A percentile compares a stretch with the other conserved stretches of the same genome.
These are phyloP conservation scores for Aspergillus haitiensis DNA, from an alignment of 495 filamentous ascomycete genomes.

Conservation along the genomic window DNA sequence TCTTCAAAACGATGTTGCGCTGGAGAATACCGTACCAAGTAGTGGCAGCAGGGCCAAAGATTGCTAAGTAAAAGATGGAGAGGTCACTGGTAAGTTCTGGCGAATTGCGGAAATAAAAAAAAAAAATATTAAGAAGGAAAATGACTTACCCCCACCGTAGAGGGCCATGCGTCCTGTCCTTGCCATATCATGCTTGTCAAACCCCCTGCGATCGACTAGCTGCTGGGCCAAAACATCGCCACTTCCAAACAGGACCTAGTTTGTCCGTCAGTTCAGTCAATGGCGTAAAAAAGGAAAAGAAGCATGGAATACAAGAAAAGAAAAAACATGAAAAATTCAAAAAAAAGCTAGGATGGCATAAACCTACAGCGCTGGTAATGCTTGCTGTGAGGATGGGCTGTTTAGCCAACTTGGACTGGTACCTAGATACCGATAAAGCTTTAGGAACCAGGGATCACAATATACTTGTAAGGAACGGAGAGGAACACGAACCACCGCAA, in stretches of 20 bases:
- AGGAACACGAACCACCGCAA: conserved; percentile 44
- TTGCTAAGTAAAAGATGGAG: conserved; percentile 45
- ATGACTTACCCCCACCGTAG: conserved; percentile 78
- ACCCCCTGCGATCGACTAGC: conserved; percentile 76
- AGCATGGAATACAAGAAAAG: not conserved
- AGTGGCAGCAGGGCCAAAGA: conserved; percentile 91
- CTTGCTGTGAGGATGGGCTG: conserved; percentile 86
- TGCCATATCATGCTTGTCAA: conserved; percentile 74
- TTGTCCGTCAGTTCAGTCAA: not conserved
- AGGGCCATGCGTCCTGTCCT: conserved; percentile 87
- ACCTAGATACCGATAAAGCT: conserved; percentile 57
- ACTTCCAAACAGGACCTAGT: conserved; percentile 79
- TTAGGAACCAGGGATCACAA: conserved; percentile 8
- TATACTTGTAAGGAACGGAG: not conserved
- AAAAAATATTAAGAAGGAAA: not conserved
- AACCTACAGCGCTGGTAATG: conserved; percentile 71
- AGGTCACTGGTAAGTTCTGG: conserved; percentile 14
- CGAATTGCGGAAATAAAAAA: not conserved
- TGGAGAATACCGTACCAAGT: conserved; percentile 85
- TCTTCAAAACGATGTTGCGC: conserved; percentile 62
- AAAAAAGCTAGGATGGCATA: conserved; percentile 1
- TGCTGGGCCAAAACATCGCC: conserved; percentile 95
- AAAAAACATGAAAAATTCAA: not conserved
- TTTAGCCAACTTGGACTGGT: conserved; percentile 77
- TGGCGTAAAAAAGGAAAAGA: not conserved